Evolutionary conservation across 306 rosid species (phyloP), one percentile per base, ranked within the genome.

Genomic region (Phaseolus lunatus): DNA sequence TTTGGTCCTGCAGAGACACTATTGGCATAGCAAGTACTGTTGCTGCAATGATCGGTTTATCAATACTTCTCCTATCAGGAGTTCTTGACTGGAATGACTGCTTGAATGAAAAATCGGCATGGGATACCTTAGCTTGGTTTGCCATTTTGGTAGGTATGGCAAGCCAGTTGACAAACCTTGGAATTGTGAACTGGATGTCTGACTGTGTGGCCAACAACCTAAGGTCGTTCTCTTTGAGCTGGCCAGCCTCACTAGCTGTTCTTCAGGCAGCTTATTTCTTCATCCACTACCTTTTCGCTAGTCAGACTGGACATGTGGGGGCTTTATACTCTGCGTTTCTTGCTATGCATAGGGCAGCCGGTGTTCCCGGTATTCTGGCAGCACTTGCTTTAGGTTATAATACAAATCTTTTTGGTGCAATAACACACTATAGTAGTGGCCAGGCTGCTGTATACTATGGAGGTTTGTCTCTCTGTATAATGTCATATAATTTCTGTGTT

Each of bases 111-210:
- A 92, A 89, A 82, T 89, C 97, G 0, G 99, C 99, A 0, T 95
- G 99, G 99, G 98, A 95, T 83, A 95, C 99, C 72, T 84, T 95
- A 80, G 94, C 93, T 70, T 95, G 99, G 99, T 95, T 95, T 43
- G 96, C 96, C 41, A 89, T 92, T 83, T 87, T 92, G 29, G 97
- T 95, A 50, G 97, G 99, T 54, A 88, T 95, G 99, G 99, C 99
- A 14, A 64, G 92, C 76, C 99, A 95, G 78, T 81, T 95, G 88
- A 92, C 99, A 23, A 89, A 87, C 72, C 92, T 92, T 12, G 99
- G 97, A 29, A 87, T 95, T 6, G 92, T 95, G 27, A 14, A 22
- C 53, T 95, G 99, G 99, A 92, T 95, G 96, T 91, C 99, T 11
- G 85, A 58, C 57, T 73, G 85, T 58, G 97, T 95, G 18, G 96